Evolutionary conservation across 2,329 filamentous ascomycete species (phyloP), one percentile per base, ranked within the genome.

Genomic region (Trichophyton verrucosum): DNA sequence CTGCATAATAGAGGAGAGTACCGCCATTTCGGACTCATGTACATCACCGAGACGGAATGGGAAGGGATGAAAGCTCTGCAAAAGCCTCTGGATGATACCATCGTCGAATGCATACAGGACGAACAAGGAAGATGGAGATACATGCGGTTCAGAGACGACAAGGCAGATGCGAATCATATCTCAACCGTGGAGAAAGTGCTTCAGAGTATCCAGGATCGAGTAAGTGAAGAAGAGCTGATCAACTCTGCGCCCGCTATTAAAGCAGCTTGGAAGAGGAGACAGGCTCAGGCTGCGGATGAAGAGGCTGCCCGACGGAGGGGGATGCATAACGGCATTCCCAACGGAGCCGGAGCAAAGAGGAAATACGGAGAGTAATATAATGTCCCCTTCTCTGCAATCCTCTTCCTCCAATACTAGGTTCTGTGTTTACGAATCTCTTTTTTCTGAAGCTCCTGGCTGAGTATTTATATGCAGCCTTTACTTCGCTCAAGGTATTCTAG

Each of bases 101-200:
- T 99, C 63, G 87, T 97, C 60, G 94, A 99, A 75, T 96, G 91
- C 71, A 90, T 85, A 69, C 84, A 90, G 74, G 90, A 96, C 69
- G 78, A 83, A 1, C 74, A 85, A 61, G 82, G 82, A 17, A 79
- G 86, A 22, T 99, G 94, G 94, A 84, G 91, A 61, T 89, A 89
- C 72, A 86, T 94, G 67, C 85, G 91, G 33, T 92, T 96, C 74
- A 82, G 94, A 59, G 91, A 97, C 69, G 94, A 99, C 74, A 99
- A 99, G 76, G 78, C 80, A 30, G 87, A 96, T 66, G 91, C 89
- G 0, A 99, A 99, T 69, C 91, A 97, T 74, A 86, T 88, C 62
- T 85, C 79, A 17, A 92, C 89, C 0, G 89, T 96, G 1, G 79
- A 85, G 27, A 95, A 88, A 71, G 94, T 99, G 3, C 81, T 96